phyloP scores from a whole-genome alignment of 495 filamentous ascomycete genomes.

The Neurospora intermedia region DNA sequence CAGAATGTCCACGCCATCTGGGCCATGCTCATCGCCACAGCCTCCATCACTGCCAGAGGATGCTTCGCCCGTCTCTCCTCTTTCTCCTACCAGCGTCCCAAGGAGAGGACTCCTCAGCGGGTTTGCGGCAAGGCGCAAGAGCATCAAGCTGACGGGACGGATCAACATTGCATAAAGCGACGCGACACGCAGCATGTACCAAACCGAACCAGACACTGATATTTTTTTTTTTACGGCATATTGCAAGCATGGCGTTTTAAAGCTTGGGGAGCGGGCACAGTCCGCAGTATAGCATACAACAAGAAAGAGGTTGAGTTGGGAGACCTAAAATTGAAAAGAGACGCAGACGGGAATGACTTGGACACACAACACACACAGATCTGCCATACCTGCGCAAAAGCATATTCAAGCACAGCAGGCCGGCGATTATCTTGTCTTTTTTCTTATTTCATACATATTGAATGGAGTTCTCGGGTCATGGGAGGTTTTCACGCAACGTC shows the following conservation, averaged over 20 bases:
- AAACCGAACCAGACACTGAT: not conserved
- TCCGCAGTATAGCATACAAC: not conserved
- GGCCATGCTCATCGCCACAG: not conserved
- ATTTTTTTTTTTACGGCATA: not conserved
- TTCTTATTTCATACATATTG: not conserved
- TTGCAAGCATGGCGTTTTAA: not conserved
- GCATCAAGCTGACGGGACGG: conserved; percentile 24
- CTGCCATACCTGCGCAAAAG: not conserved
- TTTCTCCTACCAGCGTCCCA: not conserved
- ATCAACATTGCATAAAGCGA: not conserved
- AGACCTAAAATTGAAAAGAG: not conserved
- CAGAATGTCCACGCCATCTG: not conserved
- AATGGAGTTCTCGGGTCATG: not conserved
- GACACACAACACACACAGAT: not conserved
- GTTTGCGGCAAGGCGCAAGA: conserved; percentile 29
- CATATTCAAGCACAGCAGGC: not conserved
- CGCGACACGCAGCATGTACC: not conserved
- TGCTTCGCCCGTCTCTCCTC: not conserved
- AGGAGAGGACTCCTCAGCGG: conserved; percentile 33
- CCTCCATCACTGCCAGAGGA: not conserved
- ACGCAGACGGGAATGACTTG: not conserved
- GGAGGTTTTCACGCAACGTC: not conserved
- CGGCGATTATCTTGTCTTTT: not conserved
- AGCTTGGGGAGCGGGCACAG: not conserved
- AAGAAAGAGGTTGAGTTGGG: not conserved